phyloP scores from a whole-genome alignment of 192 early-diverging fungal genomes.

The Backusella morwellensis region DNA sequence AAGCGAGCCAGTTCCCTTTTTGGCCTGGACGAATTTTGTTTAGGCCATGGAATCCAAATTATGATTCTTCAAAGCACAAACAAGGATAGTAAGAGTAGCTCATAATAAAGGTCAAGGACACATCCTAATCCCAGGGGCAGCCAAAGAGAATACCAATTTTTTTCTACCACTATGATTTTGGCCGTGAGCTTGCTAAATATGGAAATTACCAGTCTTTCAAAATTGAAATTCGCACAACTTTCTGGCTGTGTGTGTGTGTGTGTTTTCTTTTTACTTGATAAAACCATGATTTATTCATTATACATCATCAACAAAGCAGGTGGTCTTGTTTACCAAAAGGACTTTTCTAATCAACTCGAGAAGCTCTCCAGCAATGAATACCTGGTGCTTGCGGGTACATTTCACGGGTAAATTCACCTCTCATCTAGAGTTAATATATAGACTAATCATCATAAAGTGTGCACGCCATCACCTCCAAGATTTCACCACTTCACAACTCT shows the following conservation, averaged over 20 bases:
- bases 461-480: slow-evolving; percentile 92
- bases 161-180: not conserved
- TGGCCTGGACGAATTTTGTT: too few species aligned
- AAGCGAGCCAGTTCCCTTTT: too few species aligned
- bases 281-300: slow-evolving; percentile 72
- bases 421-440: not conserved
- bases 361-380: slow-evolving; percentile 95
- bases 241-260: not conserved
- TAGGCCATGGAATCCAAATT: too few species aligned
- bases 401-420: slow-evolving; percentile 73
- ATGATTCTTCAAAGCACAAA: too few species aligned
- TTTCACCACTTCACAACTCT: slow-evolving; percentile 81
- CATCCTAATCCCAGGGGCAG: too few species aligned
- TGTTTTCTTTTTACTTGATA: not conserved
- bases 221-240: not conserved
- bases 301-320: slow-evolving; percentile 92
- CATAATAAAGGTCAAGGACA: too few species aligned
- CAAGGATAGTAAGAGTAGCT: too few species aligned
- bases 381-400: slow-evolving; percentile 95
- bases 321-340: slow-evolving; percentile 90
- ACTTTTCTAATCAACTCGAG: slow-evolving; percentile 79
- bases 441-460: slow-evolving; percentile 53
- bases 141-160: not conserved
- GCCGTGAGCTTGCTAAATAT: not conserved
- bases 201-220: not conserved